These are phyloP conservation scores for Globomyces pollinis-pini DNA, from an alignment of 192 early-diverging fungal species.

Conservation along the genomic window DNA sequence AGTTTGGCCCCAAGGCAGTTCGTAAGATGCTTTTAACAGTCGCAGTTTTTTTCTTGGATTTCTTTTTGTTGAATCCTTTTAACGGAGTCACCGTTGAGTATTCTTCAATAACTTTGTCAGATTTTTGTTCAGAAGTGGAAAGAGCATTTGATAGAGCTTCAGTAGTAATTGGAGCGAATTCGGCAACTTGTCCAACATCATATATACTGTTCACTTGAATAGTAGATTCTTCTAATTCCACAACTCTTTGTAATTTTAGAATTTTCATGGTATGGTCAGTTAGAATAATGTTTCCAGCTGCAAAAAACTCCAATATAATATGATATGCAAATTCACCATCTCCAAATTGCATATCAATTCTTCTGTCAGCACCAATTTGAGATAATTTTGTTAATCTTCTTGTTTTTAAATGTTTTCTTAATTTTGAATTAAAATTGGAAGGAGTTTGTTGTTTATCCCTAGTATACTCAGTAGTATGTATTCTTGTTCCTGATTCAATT, in stretches of 20 bases:
- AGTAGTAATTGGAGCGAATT: slow-evolving; percentile 46
- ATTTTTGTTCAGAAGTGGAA: neutral
- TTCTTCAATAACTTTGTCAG: neutral
- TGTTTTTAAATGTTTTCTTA: slow-evolving; percentile 87
- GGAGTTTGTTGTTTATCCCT: slow-evolving; percentile 83
- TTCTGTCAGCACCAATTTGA: slow-evolving; percentile 86
- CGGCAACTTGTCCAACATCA: slow-evolving; percentile 48
- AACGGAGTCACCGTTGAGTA: neutral
- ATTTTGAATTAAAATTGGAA: slow-evolving; percentile 79
- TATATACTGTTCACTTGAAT: slow-evolving; percentile 72
- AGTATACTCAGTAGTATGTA: slow-evolving; percentile 84
- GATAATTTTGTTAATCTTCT: slow-evolving; percentile 66
- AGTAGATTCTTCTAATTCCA: slow-evolving; percentile 68
- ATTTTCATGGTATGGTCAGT: slow-evolving; percentile 84
- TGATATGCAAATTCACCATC: slow-evolving; percentile 49
- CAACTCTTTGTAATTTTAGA: slow-evolving; percentile 76
- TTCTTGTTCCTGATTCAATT: slow-evolving; percentile 86
- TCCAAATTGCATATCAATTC: slow-evolving; percentile 90
- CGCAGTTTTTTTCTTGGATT: slow-evolving; percentile 18
- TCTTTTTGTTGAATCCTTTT: slow-evolving; percentile 18
- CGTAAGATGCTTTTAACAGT: slow-evolving; percentile 26
- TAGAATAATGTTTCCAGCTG: slow-evolving; percentile 88
- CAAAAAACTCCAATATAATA: slow-evolving; percentile 47
- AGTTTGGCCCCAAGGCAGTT: slow-evolving; percentile 34
- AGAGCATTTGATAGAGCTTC: slow-evolving; percentile 49